Base-by-base conservation (phyloP, 1,284 basidiomycete genomes). In the Malassezia arunalokei region DNA sequence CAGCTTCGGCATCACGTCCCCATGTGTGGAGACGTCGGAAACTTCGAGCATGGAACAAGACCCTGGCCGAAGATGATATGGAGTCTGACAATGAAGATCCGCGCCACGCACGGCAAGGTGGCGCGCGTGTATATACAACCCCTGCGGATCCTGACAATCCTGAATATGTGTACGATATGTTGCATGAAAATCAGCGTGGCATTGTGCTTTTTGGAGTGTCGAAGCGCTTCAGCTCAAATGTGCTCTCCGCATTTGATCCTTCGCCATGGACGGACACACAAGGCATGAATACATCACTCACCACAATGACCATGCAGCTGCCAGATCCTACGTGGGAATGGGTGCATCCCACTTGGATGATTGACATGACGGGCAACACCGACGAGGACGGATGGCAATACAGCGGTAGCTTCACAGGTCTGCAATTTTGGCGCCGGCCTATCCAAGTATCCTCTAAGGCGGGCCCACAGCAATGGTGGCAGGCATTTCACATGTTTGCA, bases 381-480 rank as follows among this genome's bases (percentile, higher is more conserved):
- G 69, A 72, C 39, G 68, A 72, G 51, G 62, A 65, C 3, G 69
- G 69, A 28, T 72, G 69, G 69, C 68, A 72, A 56, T 72, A 72
- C 51, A 61, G 62, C 37, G 60, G 64, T 47, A 62, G 61, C 43
- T 72, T 71, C 45, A 50, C 47, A 2, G 53, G 47, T 30, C 53
- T 46, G 9, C 29, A 35, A 7, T 24, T 54, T 6, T 54, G 52
- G 52, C 41, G 30, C 17, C 46, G 47, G 12, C 35, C 52, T 8
- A 45, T 49, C n/a, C 41, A 44, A 17, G 40, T 49, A 28, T 27
- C 28, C n/a, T n/a, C 43, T n/a, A 27, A 38, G 12, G 30, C 33
- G 9, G 47, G 47, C 9, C 37, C 30, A 8, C n/a, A n/a, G 24
- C 35, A 17, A 20, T 54, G 52, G 52, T 20, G 35, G 47, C 47